phyloP scores from a whole-genome alignment of 441 rosid genomes.

The Capsella rubella region DNA sequence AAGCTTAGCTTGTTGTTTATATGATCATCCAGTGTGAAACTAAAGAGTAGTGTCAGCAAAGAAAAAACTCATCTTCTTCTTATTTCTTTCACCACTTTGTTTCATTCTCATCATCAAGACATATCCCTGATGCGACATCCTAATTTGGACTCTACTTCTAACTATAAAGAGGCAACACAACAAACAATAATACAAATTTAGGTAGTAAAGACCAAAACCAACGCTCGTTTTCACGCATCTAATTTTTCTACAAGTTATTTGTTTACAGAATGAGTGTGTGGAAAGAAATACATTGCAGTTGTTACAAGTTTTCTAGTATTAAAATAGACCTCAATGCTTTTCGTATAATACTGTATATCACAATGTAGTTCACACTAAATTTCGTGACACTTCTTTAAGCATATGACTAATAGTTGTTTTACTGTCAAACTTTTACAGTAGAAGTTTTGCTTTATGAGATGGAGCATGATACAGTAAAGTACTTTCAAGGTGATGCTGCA shows the following conservation, averaged over 20 bases:
- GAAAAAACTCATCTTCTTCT: not conserved
- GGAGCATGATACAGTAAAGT: not conserved
- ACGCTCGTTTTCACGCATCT: constrained; percentile 7
- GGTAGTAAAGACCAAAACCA: constrained; percentile 27
- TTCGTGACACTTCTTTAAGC: not conserved
- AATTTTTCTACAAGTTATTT: not conserved
- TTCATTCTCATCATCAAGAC: constrained; percentile 16
- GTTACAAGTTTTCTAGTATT: not conserved
- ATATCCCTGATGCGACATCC: not conserved
- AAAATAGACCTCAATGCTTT: not conserved
- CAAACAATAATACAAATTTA: not conserved
- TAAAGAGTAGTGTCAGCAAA: constrained; percentile 30
- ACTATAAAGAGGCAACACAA: not conserved
- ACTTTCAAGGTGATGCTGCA: not conserved
- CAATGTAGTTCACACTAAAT: not conserved
- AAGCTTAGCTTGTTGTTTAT: not conserved
- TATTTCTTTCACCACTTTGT: constrained; percentile 21
- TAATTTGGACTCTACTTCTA: constrained; percentile 7
- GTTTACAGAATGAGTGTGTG: constrained; percentile 19
- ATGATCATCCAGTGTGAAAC: constrained; percentile 39
- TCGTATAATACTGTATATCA: not conserved
- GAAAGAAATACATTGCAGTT: constrained; percentile 25
- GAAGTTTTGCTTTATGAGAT: not conserved
- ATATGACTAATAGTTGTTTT: not conserved
- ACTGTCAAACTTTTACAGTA: not conserved